phyloP scores from a whole-genome alignment of 306 rosid genomes.

The Oemleria cerasiformis region DNA sequence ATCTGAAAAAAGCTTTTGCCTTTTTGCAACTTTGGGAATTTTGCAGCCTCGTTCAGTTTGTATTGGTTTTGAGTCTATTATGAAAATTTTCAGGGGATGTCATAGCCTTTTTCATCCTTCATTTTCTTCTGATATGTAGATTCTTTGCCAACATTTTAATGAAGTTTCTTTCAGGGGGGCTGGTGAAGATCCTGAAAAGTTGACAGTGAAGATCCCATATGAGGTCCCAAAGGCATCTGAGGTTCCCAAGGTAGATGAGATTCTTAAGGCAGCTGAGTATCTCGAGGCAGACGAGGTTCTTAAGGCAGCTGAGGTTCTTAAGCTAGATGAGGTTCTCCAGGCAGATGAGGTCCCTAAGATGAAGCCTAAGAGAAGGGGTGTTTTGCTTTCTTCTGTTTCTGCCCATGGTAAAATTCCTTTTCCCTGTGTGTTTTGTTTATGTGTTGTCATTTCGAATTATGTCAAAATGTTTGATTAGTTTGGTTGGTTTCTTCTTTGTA shows the following conservation, averaged over 20 bases:
- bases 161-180: conserved; percentile 32
- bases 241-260: background rate
- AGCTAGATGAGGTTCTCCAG: too few relatives aligned
- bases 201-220: conserved; percentile 18
- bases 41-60: background rate
- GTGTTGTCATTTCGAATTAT: background rate
- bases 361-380: conserved; percentile 20
- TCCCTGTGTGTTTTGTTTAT: background rate
- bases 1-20: background rate
- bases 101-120: background rate
- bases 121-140: background rate
- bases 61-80: background rate
- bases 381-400: conserved; percentile 35
- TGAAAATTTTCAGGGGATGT: background rate
- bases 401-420: conserved; percentile 43
- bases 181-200: conserved; percentile 11
- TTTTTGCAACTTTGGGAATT: background rate
- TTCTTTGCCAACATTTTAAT: conserved; percentile 15
- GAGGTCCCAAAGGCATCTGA: background rate
- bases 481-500: conserved; percentile 20
- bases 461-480: background rate
- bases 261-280: background rate
- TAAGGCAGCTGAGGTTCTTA: too few relatives aligned
- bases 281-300: too few relatives aligned
- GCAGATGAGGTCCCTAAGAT: conserved; percentile 11